Conservation (phyloP, 768 basidiomycete genomes). For the Lactarius sp. region DNA sequence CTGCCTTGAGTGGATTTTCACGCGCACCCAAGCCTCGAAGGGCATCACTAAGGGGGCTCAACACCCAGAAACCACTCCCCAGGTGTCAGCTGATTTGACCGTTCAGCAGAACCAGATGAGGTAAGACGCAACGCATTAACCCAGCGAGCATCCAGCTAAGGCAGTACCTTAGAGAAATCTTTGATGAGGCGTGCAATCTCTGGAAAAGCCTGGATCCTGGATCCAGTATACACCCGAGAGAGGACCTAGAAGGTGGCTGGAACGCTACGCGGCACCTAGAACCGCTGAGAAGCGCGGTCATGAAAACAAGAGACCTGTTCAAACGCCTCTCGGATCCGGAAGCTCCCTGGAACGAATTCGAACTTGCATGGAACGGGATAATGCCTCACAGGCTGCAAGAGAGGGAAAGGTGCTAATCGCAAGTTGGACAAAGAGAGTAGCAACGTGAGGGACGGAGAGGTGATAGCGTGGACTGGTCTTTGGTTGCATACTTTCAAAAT, state of each 20-base stretch:
- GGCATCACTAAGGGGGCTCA: not conserved
- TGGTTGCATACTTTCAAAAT: not conserved
- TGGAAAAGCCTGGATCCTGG: conserved; percentile 1
- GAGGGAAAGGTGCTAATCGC: not conserved
- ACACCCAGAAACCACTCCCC: not conserved
- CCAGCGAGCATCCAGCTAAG: not conserved
- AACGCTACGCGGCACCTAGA: not conserved
- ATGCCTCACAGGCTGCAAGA: conserved; percentile 5
- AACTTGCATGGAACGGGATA: conserved; percentile 16
- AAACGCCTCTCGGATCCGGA: not conserved
- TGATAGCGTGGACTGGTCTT: not conserved
- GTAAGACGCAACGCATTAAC: not conserved
- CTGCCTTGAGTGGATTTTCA: conserved; percentile 15
- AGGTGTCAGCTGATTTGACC: not conserved
- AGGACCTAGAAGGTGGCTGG: not conserved
- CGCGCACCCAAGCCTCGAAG: not conserved
- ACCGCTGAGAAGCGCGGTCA: conserved; percentile 3
- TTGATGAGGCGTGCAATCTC: not conserved
- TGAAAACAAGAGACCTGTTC: not conserved
- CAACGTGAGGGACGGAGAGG: not conserved
- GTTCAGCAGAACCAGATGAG: not conserved
- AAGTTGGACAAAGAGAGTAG: not conserved
- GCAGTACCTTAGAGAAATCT: not conserved
- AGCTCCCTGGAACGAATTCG: conserved; percentile 4
- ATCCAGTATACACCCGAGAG: not conserved